Conservation (phyloP, 2,329 filamentous ascomycete species). For the Nannizzia gypsea region DNA sequence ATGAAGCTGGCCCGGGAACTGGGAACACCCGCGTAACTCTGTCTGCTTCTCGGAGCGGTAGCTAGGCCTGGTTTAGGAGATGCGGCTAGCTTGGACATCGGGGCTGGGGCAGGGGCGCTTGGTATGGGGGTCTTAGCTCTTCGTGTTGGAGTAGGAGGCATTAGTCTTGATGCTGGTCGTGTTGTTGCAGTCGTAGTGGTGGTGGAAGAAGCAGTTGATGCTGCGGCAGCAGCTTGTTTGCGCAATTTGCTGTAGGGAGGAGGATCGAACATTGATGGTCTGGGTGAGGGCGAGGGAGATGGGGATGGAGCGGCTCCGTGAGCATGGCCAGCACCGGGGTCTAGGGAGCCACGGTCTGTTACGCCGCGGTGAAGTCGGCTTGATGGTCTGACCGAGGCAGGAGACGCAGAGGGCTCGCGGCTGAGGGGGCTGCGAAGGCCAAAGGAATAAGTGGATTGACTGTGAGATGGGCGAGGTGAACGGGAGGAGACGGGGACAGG, state of each 20-base stretch:
- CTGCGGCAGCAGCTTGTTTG: conserved; percentile 13
- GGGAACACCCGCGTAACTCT: conserved; percentile 28
- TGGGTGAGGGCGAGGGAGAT: conserved; percentile 23
- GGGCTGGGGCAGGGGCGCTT: background rate
- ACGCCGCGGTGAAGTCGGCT: conserved; percentile 20
- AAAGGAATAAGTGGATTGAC: conserved; percentile 23
- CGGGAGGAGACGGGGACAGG: conserved; percentile 19
- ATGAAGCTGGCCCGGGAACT: conserved; percentile 12
- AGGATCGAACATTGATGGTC: conserved; percentile 27
- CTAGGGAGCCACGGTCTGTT: background rate
- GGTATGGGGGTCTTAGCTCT: background rate
- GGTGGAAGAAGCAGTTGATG: background rate
- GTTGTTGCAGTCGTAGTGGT: conserved; percentile 16
- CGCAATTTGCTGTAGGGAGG: conserved; percentile 33
- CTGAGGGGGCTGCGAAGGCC: conserved; percentile 32
- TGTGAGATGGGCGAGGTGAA: conserved; percentile 19
- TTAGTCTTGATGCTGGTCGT: background rate
- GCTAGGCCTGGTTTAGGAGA: conserved; percentile 10
- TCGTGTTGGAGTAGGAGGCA: conserved; percentile 17
- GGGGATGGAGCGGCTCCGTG: conserved; percentile 14
- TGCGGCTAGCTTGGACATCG: background rate
- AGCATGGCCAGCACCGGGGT: conserved; percentile 1
- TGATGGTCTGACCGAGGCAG: conserved; percentile 23
- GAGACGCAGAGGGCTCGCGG: conserved; percentile 33
- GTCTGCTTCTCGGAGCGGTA: conserved; percentile 27